Conservation (phyloP, 192 early-diverging fungal species). For the Pilobolus umbonatus region DNA sequence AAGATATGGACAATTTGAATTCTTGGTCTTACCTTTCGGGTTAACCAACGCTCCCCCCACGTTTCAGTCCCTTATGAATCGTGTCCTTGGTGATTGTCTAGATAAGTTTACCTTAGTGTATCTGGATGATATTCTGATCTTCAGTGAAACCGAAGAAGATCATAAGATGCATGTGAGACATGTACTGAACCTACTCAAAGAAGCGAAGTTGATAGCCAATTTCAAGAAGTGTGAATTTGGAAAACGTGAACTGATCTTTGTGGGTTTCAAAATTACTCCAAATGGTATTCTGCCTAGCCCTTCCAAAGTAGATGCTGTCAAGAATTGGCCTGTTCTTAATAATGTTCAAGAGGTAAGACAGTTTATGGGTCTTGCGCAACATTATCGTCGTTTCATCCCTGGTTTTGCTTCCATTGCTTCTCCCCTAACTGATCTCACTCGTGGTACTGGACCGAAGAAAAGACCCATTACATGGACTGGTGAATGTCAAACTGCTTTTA, state of each 20-base stretch:
- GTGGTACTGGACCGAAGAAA: not conserved
- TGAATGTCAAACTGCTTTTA: not conserved
- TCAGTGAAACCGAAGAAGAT: conserved; percentile 8
- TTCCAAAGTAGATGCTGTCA: too few relatives aligned
- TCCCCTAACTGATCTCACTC: conserved; percentile 10
- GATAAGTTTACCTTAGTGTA: conserved; percentile 35
- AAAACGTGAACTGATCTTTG: too few relatives aligned
- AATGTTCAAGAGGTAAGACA: too few relatives aligned
- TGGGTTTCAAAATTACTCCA: too few relatives aligned
- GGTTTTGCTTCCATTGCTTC: conserved; percentile 12
- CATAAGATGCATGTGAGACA: too few relatives aligned
- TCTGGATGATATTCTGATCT: conserved; percentile 39
- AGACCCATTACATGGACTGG: conserved; percentile 1
- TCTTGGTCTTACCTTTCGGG: conserved; percentile 53
- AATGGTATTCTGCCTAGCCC: too few relatives aligned
- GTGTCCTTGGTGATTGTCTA: conserved; percentile 33
- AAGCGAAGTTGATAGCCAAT: conserved; percentile 8
- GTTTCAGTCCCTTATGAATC: conserved; percentile 48
- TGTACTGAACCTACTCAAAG: too few relatives aligned
- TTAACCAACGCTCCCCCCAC: conserved; percentile 53
- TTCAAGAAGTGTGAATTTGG: conserved; percentile 4
- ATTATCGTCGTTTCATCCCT: conserved; percentile 19
- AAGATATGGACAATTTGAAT: conserved; percentile 41
- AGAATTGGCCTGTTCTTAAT: too few relatives aligned
- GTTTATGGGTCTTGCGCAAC: too few relatives aligned